Evolutionary conservation across 2,329 filamentous ascomycete species (phyloP).

Genomic region (Arthrobotrys sphaeroides): DNA sequence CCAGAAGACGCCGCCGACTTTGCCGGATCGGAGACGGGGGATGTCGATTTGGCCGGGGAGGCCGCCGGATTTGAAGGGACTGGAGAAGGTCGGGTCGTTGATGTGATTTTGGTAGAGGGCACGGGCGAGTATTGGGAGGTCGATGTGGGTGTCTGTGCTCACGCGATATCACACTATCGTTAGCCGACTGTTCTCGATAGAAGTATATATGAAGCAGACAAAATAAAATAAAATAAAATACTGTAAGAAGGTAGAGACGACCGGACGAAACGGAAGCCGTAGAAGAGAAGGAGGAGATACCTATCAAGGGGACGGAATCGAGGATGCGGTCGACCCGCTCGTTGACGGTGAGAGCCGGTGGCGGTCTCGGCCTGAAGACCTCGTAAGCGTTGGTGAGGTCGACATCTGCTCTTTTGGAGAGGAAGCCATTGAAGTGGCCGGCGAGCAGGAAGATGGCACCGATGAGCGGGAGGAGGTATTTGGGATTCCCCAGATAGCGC

Average conservation of each 20-base stretch:
- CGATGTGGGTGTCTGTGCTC: conserved; percentile 60
- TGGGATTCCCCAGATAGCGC: conserved; percentile 34
- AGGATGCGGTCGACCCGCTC: conserved; percentile 54
- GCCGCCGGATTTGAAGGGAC: conserved; percentile 76
- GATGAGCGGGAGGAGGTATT: conserved; percentile 38
- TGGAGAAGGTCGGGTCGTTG: conserved; percentile 76
- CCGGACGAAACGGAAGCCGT: not conserved
- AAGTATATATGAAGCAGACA: too few species aligned
- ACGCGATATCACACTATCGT: not conserved
- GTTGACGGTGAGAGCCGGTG: conserved; percentile 19
- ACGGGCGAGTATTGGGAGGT: conserved; percentile 80
- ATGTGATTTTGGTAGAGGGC: conserved; percentile 77
- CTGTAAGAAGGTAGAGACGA: too few species aligned
- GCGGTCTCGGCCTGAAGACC: conserved; percentile 16
- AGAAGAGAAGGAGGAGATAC: not conserved
- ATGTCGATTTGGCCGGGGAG: conserved; percentile 79
- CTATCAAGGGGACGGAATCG: conserved; percentile 54
- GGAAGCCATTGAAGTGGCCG: conserved; percentile 48
- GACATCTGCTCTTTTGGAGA: conserved; percentile 38
- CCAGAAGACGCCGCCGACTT: conserved; percentile 90
- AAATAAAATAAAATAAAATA: too few species aligned
- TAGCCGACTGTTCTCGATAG: too few species aligned
- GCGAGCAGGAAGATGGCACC: conserved; percentile 39
- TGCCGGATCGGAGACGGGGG: conserved; percentile 75
- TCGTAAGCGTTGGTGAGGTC: conserved; percentile 38